Percentiles rank a stretch among this genome's conserved stretches.
These are phyloP conservation scores for Sporothrix curviconia DNA, from an alignment of 2,329 filamentous ascomycete genomes.

Conservation along the genomic window DNA sequence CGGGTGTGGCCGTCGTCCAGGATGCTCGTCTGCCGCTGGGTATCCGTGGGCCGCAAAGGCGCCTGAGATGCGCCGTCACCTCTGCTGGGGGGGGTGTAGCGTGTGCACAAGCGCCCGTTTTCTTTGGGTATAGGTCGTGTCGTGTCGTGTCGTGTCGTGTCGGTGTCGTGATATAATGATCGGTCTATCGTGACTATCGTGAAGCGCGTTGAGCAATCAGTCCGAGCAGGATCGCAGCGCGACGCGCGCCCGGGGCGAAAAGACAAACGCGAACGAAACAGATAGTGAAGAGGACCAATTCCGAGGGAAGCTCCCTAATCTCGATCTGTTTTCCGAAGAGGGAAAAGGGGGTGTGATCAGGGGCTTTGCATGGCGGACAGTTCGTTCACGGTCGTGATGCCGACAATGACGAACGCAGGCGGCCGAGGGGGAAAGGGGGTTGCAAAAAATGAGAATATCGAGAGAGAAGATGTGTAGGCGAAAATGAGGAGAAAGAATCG, in stretches of 20 bases:
- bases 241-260: not conserved
- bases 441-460: no score
- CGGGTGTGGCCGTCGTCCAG: not conserved
- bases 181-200: no score
- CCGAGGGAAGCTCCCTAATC: not conserved
- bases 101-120: not conserved
- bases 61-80: not conserved
- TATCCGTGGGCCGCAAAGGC: not conserved
- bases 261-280: not conserved
- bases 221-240: not conserved
- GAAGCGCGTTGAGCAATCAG: not conserved
- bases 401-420: not conserved
- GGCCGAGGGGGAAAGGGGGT: not conserved
- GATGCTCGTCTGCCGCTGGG: no score
- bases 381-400: not conserved
- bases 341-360: conserved; percentile 1
- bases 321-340: conserved; percentile 1
- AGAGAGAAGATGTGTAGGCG: no score
- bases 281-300: not conserved
- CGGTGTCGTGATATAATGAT: not conserved
- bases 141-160: no score
- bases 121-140: no score
- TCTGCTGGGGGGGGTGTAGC: not conserved
- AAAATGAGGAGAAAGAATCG: no score
- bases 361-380: conserved; percentile 8